Evolutionary conservation across 768 basidiomycete genomes (phyloP).

Genomic region (Boletus rufocinnamomeus): DNA sequence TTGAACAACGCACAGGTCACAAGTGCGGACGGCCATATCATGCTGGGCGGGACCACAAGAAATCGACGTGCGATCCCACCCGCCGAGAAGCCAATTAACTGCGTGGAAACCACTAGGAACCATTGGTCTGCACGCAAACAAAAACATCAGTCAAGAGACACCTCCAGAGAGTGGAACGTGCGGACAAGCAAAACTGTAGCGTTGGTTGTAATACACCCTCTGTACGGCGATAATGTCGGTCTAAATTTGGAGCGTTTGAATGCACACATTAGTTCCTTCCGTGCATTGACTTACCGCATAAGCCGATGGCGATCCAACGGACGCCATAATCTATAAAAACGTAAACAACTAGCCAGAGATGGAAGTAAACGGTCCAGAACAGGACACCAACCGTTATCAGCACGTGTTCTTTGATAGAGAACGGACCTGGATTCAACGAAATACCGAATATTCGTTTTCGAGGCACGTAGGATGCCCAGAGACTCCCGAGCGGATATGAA

Average conservation of each 20-base stretch:
- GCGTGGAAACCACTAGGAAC: slow-evolving; percentile 75
- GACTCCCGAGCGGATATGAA: slow-evolving; percentile 66
- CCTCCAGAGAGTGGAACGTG: neutral
- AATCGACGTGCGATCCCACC: slow-evolving; percentile 76
- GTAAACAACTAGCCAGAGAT: slow-evolving; percentile 19
- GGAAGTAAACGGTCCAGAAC: slow-evolving; percentile 35
- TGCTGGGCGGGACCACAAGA: slow-evolving; percentile 56
- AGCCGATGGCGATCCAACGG: slow-evolving; percentile 58
- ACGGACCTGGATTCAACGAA: slow-evolving; percentile 72
- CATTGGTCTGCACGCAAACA: slow-evolving; percentile 57
- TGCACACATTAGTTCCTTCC: slow-evolving; percentile 2
- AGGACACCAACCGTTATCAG: slow-evolving; percentile 50
- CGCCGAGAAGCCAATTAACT: slow-evolving; percentile 81
- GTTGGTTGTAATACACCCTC: slow-evolving; percentile 68
- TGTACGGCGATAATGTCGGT: slow-evolving; percentile 80
- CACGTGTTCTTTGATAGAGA: slow-evolving; percentile 78
- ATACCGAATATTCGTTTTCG: slow-evolving; percentile 58
- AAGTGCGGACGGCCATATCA: slow-evolving; percentile 79
- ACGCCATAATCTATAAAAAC: slow-evolving; percentile 49
- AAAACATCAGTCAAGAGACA: slow-evolving; percentile 7
- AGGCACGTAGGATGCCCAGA: slow-evolving; percentile 56
- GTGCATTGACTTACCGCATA: slow-evolving; percentile 49
- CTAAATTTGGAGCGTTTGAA: slow-evolving; percentile 17
- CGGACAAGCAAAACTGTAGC: slow-evolving; percentile 61
- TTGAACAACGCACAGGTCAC: slow-evolving; percentile 78